These are phyloP conservation scores for Amoebophrya sp. DNA, from an alignment of 169 alveolate genomes.

Conservation along the genomic window DNA sequence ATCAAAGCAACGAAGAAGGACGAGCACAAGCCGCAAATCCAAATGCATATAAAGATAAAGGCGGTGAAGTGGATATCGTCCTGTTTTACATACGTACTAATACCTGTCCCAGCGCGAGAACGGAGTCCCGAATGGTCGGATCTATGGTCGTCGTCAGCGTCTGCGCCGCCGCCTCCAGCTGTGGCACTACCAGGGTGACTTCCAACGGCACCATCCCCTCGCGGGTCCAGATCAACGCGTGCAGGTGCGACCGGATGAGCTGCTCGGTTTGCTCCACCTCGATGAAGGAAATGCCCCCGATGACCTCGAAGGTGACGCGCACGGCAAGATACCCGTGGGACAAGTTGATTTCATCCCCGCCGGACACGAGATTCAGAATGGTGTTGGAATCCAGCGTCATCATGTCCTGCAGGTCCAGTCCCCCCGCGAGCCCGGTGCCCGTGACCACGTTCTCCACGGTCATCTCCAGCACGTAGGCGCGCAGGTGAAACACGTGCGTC, in stretches of 20 bases:
- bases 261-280: neutral
- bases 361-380: neutral
- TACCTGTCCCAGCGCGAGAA: neutral
- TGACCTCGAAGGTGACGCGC: neutral
- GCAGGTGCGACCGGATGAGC: neutral
- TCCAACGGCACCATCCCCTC: neutral
- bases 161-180: neutral
- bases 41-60: no score
- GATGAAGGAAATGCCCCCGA: neutral
- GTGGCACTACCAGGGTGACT: neutral
- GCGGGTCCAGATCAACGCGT: neutral
- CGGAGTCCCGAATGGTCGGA: neutral
- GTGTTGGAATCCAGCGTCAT: neutral
- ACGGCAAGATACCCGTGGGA: neutral
- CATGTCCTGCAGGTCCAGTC: conserved; percentile 13
- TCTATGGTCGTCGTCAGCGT: neutral
- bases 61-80: no score
- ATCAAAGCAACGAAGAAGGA: no score
- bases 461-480: neutral
- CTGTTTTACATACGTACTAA: no score
- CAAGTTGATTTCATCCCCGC: neutral
- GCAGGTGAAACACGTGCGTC: neutral
- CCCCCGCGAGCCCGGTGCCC: neutral
- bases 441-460: neutral
- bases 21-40: no score